phyloP scores from a whole-genome alignment of 257 asterid genomes.

The Lantana camara region DNA sequence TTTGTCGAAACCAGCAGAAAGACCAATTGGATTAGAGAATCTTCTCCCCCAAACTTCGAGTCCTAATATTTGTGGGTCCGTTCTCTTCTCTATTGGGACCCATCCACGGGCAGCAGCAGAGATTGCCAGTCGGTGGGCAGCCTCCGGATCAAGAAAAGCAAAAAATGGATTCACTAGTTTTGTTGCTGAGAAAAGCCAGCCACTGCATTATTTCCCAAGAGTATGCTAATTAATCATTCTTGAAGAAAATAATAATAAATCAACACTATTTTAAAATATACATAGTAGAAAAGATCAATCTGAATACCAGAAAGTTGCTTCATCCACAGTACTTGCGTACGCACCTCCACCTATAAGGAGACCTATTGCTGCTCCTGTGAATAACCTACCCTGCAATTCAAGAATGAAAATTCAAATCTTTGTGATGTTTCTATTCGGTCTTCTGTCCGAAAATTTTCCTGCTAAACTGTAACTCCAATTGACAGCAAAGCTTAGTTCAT shows the following conservation, averaged over 20 bases:
- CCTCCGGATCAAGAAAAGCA: conserved; percentile 93
- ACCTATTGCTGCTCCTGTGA: conserved; percentile 86
- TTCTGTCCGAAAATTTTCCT: not conserved
- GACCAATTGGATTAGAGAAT: conserved; percentile 97
- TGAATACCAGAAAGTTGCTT: conserved; percentile 87
- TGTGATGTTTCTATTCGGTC: not conserved
- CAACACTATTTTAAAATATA: too few relatives aligned
- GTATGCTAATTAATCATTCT: not conserved
- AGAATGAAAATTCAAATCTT: not conserved
- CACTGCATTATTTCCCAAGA: conserved; percentile 61
- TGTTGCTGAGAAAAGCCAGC: conserved; percentile 96
- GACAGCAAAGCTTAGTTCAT: not conserved
- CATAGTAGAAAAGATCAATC: not conserved
- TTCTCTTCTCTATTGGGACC: conserved; percentile 95
- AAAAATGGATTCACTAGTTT: conserved; percentile 94
- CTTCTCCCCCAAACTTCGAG: conserved; percentile 94
- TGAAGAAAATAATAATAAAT: not conserved
- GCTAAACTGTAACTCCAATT: not conserved
- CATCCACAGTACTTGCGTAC: conserved; percentile 98
- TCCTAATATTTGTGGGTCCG: conserved; percentile 71
- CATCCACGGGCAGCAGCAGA: conserved; percentile 99
- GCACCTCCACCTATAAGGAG: conserved; percentile 94
- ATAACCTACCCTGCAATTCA: conserved; percentile 82
- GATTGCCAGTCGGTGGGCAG: conserved; percentile 89
- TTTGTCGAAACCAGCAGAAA: conserved; percentile 97